Base-by-base conservation (phyloP, 163 green algal species). In the Scenedesmus sp. region DNA sequence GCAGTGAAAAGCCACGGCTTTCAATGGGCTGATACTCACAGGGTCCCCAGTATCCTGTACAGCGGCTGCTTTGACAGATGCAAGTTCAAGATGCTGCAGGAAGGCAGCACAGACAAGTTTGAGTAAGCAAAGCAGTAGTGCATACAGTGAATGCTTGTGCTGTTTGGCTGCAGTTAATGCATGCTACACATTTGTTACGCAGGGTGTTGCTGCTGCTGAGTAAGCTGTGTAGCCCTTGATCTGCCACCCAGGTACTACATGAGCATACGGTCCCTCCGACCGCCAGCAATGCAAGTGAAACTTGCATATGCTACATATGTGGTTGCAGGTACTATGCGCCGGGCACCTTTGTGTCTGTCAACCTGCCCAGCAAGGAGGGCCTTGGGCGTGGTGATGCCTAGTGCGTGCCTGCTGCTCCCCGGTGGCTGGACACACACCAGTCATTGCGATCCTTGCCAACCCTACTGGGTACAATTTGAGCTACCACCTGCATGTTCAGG, bases 311-410 rank as follows among this genome's bases (percentile, higher is more conserved):
- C 10, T 24, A 9, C 59, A 72, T 33, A 12, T 5, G 9, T 72
- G 22, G 2, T 24, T 72, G 59, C 59, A 72, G 59, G 65, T 40
- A 16, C 65, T 40, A 18, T 20, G 30, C 18, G 26, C 65, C 30
- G 16, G 65, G 65, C 65, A 40, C 16, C 30, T 76, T 76, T 18
- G 65, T 76, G 30, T 76, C 65, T 37, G 65, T 76, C 30, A 76
- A 76, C 65, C 65, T 76, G 65, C 65, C 65, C 65, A 76, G 65
- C 65, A 76, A 76, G 65, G 65, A 76, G 30, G 65, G 65, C 65
- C 30, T 0, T 18, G 65, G 65, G 65, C 65, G 65, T 18, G 65
- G 65, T 24, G 65, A 76, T 20, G 30, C 30, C 65, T 76, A 76
- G 65, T 76, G 9, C 30, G 65, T 40, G 1, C 65, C 56, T 7